Conservation (phyloP, 495 filamentous ascomycete species). For the Aspergillus saccharolyticus region DNA sequence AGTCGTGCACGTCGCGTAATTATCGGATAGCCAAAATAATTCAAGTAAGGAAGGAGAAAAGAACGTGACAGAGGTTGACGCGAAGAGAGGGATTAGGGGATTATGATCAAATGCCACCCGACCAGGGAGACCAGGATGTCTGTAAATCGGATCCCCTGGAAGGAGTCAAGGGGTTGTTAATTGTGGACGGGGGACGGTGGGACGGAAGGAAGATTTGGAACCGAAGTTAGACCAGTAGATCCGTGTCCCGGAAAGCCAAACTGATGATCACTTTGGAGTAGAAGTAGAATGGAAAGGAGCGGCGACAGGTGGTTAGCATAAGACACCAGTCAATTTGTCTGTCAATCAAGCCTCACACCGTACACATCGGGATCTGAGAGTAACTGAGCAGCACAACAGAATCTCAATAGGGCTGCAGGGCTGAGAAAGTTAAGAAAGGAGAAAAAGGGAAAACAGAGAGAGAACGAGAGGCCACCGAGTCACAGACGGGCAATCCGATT, state of each 20-base stretch:
- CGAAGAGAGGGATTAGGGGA: not conserved
- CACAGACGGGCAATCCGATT: too few relatives aligned
- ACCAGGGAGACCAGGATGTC: not conserved
- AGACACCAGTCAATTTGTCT: not conserved
- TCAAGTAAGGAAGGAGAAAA: not conserved
- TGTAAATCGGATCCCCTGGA: not conserved
- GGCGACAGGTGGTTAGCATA: not conserved
- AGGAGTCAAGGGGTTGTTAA: not conserved
- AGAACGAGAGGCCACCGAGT: not conserved
- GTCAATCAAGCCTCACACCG: too few relatives aligned
- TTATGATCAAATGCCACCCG: not conserved
- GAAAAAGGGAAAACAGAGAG: not conserved
- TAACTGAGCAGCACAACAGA: not conserved
- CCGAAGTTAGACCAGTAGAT: too few relatives aligned
- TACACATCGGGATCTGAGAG: too few relatives aligned
- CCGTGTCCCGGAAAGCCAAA: not conserved
- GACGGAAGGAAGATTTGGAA: not conserved
- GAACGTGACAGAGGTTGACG: not conserved
- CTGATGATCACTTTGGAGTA: not conserved
- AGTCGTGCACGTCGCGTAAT: not conserved
- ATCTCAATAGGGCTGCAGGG: slow-evolving; percentile 14
- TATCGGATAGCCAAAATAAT: not conserved
- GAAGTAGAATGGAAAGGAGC: not conserved
- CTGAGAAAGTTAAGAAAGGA: slow-evolving; percentile 5
- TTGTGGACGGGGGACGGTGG: not conserved